phyloP scores from a whole-genome alignment of 1,139 yeast species.

The Geotrichum australiense region DNA sequence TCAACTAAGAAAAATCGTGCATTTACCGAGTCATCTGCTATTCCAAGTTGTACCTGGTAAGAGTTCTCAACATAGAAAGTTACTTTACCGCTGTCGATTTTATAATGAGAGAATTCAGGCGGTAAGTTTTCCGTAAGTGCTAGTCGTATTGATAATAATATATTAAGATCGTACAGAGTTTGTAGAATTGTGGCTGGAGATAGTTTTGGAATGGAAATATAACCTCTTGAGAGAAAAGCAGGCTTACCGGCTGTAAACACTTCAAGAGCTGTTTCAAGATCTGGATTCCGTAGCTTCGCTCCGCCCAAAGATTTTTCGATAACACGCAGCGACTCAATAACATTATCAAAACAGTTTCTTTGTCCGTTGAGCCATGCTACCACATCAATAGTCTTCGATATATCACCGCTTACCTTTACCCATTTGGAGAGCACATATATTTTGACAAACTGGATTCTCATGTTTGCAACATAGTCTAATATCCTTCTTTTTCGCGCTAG shows the following conservation, averaged over 20 bases:
- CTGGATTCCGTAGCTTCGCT: slow-evolving; percentile 88
- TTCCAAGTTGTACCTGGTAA: slow-evolving; percentile 64
- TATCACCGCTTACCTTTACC: slow-evolving; percentile 67
- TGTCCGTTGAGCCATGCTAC: slow-evolving; percentile 85
- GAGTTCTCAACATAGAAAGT: slow-evolving; percentile 58
- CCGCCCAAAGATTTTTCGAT: slow-evolving; percentile 64
- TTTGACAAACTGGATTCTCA: slow-evolving; percentile 77
- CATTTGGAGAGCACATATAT: slow-evolving; percentile 81
- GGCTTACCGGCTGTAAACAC: slow-evolving; percentile 77
- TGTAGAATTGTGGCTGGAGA: slow-evolving; percentile 52
- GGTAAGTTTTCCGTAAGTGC: slow-evolving; percentile 63
- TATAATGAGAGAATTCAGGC: slow-evolving; percentile 51
- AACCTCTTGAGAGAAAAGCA: slow-evolving; percentile 58
- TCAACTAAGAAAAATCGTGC: slow-evolving; percentile 72
- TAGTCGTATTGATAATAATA: slow-evolving; percentile 65
- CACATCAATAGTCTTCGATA: slow-evolving; percentile 70
- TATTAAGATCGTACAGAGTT: slow-evolving; percentile 63
- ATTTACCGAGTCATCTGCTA: slow-evolving; percentile 51
- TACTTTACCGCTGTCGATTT: slow-evolving; percentile 69
- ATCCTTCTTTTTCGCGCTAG: slow-evolving; percentile 58
- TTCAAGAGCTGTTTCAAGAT: slow-evolving; percentile 76
- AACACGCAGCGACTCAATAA: slow-evolving; percentile 51
- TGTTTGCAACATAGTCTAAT: slow-evolving; percentile 56
- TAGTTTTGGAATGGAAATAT: slow-evolving; percentile 46
- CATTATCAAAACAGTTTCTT: slow-evolving; percentile 58